Conservation (phyloP, 257 asterid genomes). For the Voacanga thouarsii region DNA sequence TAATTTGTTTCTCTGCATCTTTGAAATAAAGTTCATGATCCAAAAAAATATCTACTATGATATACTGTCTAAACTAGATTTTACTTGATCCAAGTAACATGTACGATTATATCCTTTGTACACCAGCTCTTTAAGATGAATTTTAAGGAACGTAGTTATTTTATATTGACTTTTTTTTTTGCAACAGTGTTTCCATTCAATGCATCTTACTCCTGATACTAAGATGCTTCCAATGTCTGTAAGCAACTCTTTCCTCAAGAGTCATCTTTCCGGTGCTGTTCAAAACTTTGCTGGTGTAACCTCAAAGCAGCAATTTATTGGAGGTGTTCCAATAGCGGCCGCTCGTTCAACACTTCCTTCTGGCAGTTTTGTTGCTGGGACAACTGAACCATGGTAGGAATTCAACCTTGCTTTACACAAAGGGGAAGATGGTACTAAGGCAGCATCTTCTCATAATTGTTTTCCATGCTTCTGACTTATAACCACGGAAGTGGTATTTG, state of each 20-base stretch:
- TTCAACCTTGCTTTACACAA: background rate
- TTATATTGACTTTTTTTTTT: slow-evolving; percentile 21
- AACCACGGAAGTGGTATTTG: background rate
- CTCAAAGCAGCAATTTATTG: slow-evolving; percentile 42
- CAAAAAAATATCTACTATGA: background rate
- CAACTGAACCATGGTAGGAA: slow-evolving; percentile 53
- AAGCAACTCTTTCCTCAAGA: slow-evolving; percentile 31
- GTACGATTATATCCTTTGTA: background rate
- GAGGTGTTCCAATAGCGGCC: slow-evolving; percentile 45
- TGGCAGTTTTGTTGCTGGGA: slow-evolving; percentile 35
- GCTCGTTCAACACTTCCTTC: slow-evolving; percentile 32
- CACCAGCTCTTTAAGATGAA: background rate
- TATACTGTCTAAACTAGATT: background rate
- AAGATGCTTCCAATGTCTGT: slow-evolving; percentile 33
- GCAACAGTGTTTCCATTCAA: slow-evolving; percentile 29
- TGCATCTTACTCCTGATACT: slow-evolving; percentile 23
- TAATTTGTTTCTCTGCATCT: background rate
- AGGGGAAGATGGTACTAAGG: background rate
- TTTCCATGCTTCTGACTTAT: too few species aligned
- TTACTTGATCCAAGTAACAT: background rate
- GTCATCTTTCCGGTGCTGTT: slow-evolving; percentile 33
- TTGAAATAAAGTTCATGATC: background rate
- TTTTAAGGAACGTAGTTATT: background rate
- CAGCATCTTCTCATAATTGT: background rate
- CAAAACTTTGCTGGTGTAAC: slow-evolving; percentile 33